Percentiles rank a stretch among this genome's conserved stretches.
These are phyloP conservation scores for Graphilbum ipis-grandicollis DNA, from an alignment of 2,329 filamentous ascomycete species.

Conservation along the genomic window DNA sequence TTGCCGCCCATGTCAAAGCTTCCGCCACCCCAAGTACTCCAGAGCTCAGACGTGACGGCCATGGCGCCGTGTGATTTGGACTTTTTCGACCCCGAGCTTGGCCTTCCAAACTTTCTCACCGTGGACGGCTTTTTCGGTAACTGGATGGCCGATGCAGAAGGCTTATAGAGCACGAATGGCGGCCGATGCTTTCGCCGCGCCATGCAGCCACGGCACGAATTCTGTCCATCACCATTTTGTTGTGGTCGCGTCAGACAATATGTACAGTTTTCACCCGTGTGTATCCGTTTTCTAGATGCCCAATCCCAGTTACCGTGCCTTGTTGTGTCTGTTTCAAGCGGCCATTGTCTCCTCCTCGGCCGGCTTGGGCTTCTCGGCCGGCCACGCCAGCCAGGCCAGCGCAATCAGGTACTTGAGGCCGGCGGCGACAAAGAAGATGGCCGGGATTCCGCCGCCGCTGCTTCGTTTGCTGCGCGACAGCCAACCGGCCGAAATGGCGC, in stretches of 20 bases:
- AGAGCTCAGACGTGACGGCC: too few species aligned
- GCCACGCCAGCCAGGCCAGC: not conserved
- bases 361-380: not conserved
- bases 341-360: too few species aligned
- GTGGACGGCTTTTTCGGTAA: not conserved
- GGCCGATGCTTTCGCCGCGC: too few species aligned
- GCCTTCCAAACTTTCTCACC: not conserved
- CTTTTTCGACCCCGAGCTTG: not conserved
- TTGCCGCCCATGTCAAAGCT: too few species aligned
- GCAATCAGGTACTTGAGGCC: not conserved
- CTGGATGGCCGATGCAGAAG: not conserved
- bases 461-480: not conserved
- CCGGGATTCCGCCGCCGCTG: not conserved
- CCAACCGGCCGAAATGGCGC: conserved; percentile 18
- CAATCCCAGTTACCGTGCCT: too few species aligned
- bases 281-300: too few species aligned
- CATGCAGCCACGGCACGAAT: too few species aligned
- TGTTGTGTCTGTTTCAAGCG: too few species aligned
- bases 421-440: not conserved
- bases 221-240: too few species aligned
- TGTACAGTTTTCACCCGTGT: too few species aligned
- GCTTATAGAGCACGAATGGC: not conserved
- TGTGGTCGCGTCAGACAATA: too few species aligned
- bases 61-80: not conserved
- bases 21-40: too few species aligned